Conservation (phyloP, 495 filamentous ascomycete species). For the Recurvomyces mirabilis region DNA sequence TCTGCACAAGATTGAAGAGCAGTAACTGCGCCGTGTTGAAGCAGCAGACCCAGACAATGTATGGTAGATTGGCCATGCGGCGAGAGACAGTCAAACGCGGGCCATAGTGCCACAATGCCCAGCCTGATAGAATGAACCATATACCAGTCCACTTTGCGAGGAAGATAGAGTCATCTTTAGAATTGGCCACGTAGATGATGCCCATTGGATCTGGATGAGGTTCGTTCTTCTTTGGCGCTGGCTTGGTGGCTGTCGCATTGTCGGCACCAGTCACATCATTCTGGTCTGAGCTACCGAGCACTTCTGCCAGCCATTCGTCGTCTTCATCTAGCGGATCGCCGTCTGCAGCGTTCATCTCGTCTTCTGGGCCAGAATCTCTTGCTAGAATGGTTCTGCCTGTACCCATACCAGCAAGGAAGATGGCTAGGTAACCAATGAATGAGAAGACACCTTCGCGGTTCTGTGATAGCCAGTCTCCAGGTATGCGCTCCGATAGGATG, state of each 20-base stretch:
- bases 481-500: conserved; percentile 62
- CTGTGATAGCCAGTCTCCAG: conserved; percentile 56
- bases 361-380: conserved; percentile 26
- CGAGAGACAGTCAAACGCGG: conserved; percentile 68
- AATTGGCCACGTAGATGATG: conserved; percentile 1
- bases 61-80: conserved; percentile 84
- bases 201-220: conserved; percentile 1
- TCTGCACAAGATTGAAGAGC: conserved; percentile 66
- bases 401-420: conserved; percentile 83
- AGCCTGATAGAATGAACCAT: conserved; percentile 57
- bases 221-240: neutral
- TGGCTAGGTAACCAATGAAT: conserved; percentile 85
- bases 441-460: conserved; percentile 75
- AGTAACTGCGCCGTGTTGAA: conserved; percentile 77
- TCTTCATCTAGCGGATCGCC: conserved; percentile 17
- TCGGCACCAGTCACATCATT: neutral
- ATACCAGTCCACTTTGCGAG: conserved; percentile 48
- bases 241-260: neutral
- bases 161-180: conserved; percentile 33
- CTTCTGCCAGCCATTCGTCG: conserved; percentile 14
- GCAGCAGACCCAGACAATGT: conserved; percentile 78
- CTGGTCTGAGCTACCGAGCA: neutral
- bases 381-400: conserved; percentile 69
- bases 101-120: conserved; percentile 58
- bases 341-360: neutral